Evolutionary conservation across 495 filamentous ascomycete species (phyloP), one percentile per base, ranked within the genome.

Genomic region (Hypoxylon crocopeplum): DNA sequence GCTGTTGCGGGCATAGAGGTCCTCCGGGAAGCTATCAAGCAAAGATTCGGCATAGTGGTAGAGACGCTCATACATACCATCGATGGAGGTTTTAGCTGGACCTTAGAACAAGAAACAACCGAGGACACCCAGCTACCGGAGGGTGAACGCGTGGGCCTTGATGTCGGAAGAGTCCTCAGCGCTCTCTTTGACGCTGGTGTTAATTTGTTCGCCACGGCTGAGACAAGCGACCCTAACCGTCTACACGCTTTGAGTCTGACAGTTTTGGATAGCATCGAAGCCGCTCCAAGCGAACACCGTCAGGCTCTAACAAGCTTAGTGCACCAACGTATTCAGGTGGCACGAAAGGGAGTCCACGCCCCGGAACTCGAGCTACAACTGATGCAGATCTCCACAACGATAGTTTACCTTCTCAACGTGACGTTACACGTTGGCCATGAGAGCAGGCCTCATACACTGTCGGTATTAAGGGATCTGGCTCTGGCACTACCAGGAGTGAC

Each of bases 331-430:
- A 37, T 48, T 48, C 19, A 48, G 20, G 20, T 37, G 6, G 30
- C 32, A 4, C 46, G 46, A 16, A 36, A 48, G 20, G 32, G 32
- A 6, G 10, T 48, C 6, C 32, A 37, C 12, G 17, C 46, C 6
- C 46, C 32, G 7, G 46, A 36, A 17, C 46, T 48, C n/a, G 19
- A 34, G 7, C 30, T 17, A 15, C 38, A 52, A 8, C 27, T 52
- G 11, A 22, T n/a, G 7, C 10, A 52, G 11, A n/a, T 40, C 15
- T 52, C 48, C 11, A 32, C 7, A 12, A 41, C 37, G 5, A 17
- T 41, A 12, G 10, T 40, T 2, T 50, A 33, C 24, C 7, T 41
- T 16, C 48, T 52, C 2, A 17, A 52, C 2, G 16, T 21, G 4
- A 25, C 36, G 19, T 22, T 0, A 2, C 3, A 20, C 10, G 0